Evolutionary conservation across 768 basidiomycete species (phyloP).

Genomic region (Coprinellus aureogranulatus): DNA sequence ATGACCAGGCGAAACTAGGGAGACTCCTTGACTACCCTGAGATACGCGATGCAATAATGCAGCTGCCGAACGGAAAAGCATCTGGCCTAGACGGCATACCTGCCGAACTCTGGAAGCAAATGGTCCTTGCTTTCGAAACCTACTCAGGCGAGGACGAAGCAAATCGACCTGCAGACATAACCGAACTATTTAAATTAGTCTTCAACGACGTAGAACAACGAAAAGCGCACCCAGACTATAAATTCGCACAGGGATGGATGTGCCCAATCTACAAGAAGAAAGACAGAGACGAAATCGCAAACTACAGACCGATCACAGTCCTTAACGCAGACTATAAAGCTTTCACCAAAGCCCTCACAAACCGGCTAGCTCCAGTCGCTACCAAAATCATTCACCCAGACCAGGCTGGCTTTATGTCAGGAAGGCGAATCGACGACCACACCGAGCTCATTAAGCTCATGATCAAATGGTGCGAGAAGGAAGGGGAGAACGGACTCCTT

Average conservation of each 20-base stretch:
- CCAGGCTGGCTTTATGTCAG: slow-evolving; percentile 40
- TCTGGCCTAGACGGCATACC: slow-evolving; percentile 19
- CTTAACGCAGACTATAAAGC: slow-evolving; percentile 35
- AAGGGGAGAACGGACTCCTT: slow-evolving; percentile 24
- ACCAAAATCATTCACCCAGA: slow-evolving; percentile 25
- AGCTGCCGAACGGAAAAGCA: slow-evolving; percentile 11
- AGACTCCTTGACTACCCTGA: not conserved
- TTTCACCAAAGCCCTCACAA: slow-evolving; percentile 22
- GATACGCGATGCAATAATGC: not conserved
- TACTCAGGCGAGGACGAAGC: slow-evolving; percentile 6
- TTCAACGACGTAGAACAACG: slow-evolving; percentile 28
- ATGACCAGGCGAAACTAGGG: not conserved
- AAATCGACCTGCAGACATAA: slow-evolving; percentile 10
- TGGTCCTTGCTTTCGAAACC: not conserved
- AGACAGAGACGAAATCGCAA: slow-evolving; percentile 25
- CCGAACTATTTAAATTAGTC: slow-evolving; percentile 8
- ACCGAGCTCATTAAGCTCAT: slow-evolving; percentile 27
- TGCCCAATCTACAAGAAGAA: slow-evolving; percentile 45
- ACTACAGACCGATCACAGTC: slow-evolving; percentile 34
- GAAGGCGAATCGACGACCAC: slow-evolving; percentile 30
- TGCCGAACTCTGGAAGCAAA: slow-evolving; percentile 25
- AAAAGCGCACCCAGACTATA: slow-evolving; percentile 11
- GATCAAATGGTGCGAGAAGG: slow-evolving; percentile 20
- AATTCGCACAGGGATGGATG: slow-evolving; percentile 34
- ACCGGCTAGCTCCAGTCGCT: slow-evolving; percentile 13